Evolutionary conservation across 2,329 filamentous ascomycete genomes (phyloP).

Genomic region (Xylaria sp.): DNA sequence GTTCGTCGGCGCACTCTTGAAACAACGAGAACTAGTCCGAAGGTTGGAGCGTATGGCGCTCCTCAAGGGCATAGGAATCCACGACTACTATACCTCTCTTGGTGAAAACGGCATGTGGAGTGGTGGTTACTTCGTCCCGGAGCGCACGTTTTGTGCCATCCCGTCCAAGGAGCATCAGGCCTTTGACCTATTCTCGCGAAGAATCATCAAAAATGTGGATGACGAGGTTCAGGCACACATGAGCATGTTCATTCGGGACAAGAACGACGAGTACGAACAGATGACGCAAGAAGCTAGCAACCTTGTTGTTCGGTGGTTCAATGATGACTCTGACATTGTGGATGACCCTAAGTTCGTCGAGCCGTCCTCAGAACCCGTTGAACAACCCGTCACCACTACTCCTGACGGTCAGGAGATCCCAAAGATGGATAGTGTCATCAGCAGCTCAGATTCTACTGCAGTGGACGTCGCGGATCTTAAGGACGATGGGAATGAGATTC

Average conservation of each 20-base stretch:
- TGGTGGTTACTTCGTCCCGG: slow-evolving; percentile 67
- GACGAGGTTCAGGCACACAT: slow-evolving; percentile 81
- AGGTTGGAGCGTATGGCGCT: slow-evolving; percentile 71
- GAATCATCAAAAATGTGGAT: slow-evolving; percentile 70
- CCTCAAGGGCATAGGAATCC: slow-evolving; percentile 73
- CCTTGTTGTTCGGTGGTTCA: slow-evolving; percentile 67
- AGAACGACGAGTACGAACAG: slow-evolving; percentile 70
- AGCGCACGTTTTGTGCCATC: slow-evolving; percentile 83
- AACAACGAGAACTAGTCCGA: slow-evolving; percentile 75
- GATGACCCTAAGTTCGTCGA: slow-evolving; percentile 61
- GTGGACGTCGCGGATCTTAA: slow-evolving; percentile 1
- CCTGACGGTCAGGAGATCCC: slow-evolving; percentile 48
- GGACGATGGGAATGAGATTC: slow-evolving; percentile 43
- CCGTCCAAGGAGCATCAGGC: slow-evolving; percentile 62
- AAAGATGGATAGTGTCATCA: slow-evolving; percentile 42
- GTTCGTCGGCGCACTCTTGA: slow-evolving; percentile 83
- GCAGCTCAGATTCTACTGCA: slow-evolving; percentile 36
- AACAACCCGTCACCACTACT: slow-evolving; percentile 50
- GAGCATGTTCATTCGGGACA: slow-evolving; percentile 70
- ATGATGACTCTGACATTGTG: slow-evolving; percentile 56
- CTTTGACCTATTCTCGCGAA: slow-evolving; percentile 58
- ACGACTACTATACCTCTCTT: slow-evolving; percentile 80
- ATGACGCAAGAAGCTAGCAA: slow-evolving; percentile 70
- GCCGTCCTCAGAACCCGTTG: slow-evolving; percentile 52
- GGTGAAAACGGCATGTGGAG: slow-evolving; percentile 75